A percentile compares a stretch with the other conserved stretches of the same genome.
phyloP scores from a whole-genome alignment of 1,139 yeast genomes.

The Suhomyces guaymorum region DNA sequence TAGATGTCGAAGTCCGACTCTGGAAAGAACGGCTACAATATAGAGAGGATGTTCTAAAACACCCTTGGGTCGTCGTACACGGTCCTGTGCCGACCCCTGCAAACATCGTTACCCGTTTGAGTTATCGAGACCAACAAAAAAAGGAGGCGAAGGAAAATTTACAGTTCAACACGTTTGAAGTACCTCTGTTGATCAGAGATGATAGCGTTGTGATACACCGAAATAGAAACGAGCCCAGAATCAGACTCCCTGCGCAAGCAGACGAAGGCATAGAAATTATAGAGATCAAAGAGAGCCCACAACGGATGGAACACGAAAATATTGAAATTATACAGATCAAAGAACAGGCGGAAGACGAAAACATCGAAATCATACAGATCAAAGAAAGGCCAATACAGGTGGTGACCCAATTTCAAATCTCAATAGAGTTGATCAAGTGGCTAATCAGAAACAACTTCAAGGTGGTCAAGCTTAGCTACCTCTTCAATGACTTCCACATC shows the following conservation, averaged over 20 bases:
- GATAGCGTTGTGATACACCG: slow-evolving; percentile 8
- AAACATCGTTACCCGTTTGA: slow-evolving; percentile 1
- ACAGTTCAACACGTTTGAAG: slow-evolving; percentile 1
- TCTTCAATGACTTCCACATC: slow-evolving; percentile 27
- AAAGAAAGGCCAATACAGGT: slow-evolving; percentile 18
- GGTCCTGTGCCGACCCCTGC: neutral
- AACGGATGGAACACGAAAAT: too few species aligned
- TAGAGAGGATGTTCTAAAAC: slow-evolving; percentile 20
- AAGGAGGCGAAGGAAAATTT: slow-evolving; percentile 2
- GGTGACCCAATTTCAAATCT: slow-evolving; percentile 28
- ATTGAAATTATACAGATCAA: too few species aligned
- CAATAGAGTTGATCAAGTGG: slow-evolving; percentile 33
- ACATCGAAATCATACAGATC: slow-evolving; percentile 18
- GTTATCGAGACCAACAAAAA: slow-evolving; percentile 4
- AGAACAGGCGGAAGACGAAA: too few species aligned
- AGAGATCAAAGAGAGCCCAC: too few species aligned
- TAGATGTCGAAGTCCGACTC: slow-evolving; percentile 12
- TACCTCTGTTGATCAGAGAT: slow-evolving; percentile 5
- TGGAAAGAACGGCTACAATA: slow-evolving; percentile 36
- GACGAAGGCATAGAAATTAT: too few species aligned
- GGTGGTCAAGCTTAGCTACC: slow-evolving; percentile 26
- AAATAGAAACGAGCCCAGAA: too few species aligned
- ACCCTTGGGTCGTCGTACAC: slow-evolving; percentile 27
- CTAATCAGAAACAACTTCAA: slow-evolving; percentile 24
- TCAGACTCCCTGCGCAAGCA: too few species aligned